Percentiles rank a stretch among this genome's conserved stretches.
phyloP scores from a whole-genome alignment of 2,329 filamentous ascomycete genomes.

The Thielaviopsis populi region DNA sequence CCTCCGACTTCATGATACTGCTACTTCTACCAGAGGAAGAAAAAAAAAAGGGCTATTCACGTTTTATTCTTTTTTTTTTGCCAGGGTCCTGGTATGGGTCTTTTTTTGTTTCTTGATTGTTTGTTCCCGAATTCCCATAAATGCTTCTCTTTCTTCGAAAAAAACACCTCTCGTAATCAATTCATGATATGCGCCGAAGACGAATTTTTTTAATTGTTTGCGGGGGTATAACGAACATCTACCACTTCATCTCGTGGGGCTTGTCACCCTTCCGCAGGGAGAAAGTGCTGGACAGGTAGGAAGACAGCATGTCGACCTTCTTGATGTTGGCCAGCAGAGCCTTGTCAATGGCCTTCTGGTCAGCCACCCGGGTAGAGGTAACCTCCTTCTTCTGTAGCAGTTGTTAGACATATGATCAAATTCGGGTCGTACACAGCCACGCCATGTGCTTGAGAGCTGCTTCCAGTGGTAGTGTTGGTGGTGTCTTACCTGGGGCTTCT shows the following conservation, averaged over 20 bases:
- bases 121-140: conserved; percentile 10
- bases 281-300: conserved; percentile 93
- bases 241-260: conserved; percentile 99
- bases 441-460: not conserved
- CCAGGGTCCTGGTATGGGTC: conserved; percentile 11
- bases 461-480: not conserved
- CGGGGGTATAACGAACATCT: conserved; percentile 31
- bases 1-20: not conserved
- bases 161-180: conserved; percentile 16
- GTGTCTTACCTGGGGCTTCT: conserved; percentile 79
- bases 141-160: conserved; percentile 15
- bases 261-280: conserved; percentile 98
- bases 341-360: conserved; percentile 99
- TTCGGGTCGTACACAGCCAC: not conserved
- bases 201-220: conserved; percentile 21
- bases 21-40: conserved; percentile 1
- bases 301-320: conserved; percentile 88
- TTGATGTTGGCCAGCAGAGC: conserved; percentile 88
- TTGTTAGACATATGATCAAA: conserved; percentile 9
- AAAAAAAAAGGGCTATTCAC: conserved; percentile 10
- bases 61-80: conserved; percentile 15
- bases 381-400: conserved; percentile 82
- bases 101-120: conserved; percentile 16
- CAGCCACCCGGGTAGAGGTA: conserved; percentile 75
- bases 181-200: conserved; percentile 15